A percentile compares a stretch with the other conserved stretches of the same genome.
phyloP scores from a whole-genome alignment of 2,329 filamentous ascomycete species.

The Penicillium sp. region DNA sequence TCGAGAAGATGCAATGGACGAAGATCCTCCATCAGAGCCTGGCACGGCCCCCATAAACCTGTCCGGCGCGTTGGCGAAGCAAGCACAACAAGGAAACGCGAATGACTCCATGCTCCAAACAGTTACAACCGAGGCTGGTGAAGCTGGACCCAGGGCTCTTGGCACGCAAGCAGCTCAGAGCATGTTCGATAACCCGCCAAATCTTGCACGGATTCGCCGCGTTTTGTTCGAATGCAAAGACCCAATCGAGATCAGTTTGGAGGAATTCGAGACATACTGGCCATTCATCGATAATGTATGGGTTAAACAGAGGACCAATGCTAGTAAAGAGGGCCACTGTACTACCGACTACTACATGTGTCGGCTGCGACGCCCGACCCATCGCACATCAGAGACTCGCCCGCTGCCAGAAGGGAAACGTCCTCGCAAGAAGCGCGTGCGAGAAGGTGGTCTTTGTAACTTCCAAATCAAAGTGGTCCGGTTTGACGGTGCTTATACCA shows the following conservation, averaged over 20 bases:
- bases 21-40: conserved; percentile 16
- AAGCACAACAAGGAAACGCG: conserved; percentile 22
- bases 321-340: conserved; percentile 50
- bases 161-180: conserved; percentile 30
- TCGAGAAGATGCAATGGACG: conserved; percentile 17
- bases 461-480: conserved; percentile 56
- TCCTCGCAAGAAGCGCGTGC: conserved; percentile 51
- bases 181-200: conserved; percentile 51
- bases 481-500: conserved; percentile 51
- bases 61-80: conserved; percentile 30
- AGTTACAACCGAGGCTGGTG: not conserved
- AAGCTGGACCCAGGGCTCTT: conserved; percentile 1
- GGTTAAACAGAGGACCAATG: conserved; percentile 53
- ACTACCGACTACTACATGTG: conserved; percentile 57
- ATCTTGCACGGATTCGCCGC: conserved; percentile 51
- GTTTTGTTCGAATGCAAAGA: conserved; percentile 54
- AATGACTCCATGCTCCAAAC: conserved; percentile 5
- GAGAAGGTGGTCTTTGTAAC: conserved; percentile 55
- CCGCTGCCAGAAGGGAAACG: conserved; percentile 54
- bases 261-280: conserved; percentile 56
- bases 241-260: conserved; percentile 53
- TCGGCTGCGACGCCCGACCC: conserved; percentile 49
- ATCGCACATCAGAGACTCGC: conserved; percentile 48
- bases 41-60: conserved; percentile 26
- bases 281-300: conserved; percentile 59